Evolutionary conservation across 441 rosid species (phyloP), one percentile per base, ranked within the genome.

Genomic region (Daphne laureola): DNA sequence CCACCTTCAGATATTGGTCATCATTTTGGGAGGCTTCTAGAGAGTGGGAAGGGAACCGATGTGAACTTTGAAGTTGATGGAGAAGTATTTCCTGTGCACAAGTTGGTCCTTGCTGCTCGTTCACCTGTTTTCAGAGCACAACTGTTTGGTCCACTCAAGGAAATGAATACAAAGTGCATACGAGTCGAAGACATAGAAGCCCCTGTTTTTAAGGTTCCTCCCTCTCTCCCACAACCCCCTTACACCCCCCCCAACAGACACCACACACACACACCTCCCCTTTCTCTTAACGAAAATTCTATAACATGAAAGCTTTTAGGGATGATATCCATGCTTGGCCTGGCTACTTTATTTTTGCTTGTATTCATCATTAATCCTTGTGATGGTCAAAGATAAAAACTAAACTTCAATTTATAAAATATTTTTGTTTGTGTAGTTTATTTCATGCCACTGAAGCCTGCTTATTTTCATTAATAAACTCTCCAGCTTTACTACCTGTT

Each of bases 41-140:
- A 78, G 49, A 71, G 73, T 71, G 79, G 82, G 62, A 78, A 73
- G 63, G 71, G 70, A 18, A 64, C 73, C 55, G 84, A 81, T 62
- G 80, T 81, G 54, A 57, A 41, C 36, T 76, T 81, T 53, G 63
- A 78, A 21, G 82, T 81, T 42, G 78, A 74, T 58, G 79, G 71
- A 35, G 87, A 76, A 59, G 59, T 60, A 12, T 81, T 70, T 53
- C 9, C 71, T 53, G 85, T 74, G 0, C 85, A 79, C 60, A 79
- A 76, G 52, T 53, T 79, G 58, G 72, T 79, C 8, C 81, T 79
- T 71, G 78, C 82, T 38, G 58, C 85, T 8, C 76, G 85, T 9
- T 79, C 85, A 17, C 85, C 79, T 2, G 85, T 79, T 46, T 79
- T 79, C 69, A 74, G 67, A 67, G 85, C 85, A 12, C 85, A 79